Evolutionary conservation across 805 yeast genomes (phyloP).

Genomic region (Candida silvicultrix): DNA sequence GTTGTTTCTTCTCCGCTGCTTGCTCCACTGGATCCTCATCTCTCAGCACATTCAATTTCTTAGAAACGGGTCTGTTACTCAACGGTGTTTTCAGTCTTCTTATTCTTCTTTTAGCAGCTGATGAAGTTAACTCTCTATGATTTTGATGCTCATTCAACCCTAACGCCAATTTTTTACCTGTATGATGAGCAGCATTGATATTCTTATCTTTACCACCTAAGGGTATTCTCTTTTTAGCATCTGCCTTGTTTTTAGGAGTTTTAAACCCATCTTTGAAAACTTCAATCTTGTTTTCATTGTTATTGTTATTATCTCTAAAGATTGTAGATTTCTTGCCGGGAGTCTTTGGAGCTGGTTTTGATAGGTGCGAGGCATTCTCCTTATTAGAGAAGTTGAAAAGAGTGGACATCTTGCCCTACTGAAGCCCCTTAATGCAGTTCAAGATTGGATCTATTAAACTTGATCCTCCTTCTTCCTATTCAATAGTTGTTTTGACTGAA

Average conservation of each 20-base stretch:
- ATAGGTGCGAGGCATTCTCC: constrained; percentile 7
- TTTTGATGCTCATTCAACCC: neutral
- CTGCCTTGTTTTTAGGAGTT: constrained; percentile 5
- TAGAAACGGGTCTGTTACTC: constrained; percentile 12
- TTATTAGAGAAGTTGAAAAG: constrained; percentile 9
- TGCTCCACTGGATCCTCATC: constrained; percentile 21
- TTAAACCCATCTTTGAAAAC: constrained; percentile 5
- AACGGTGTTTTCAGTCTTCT: constrained; percentile 15
- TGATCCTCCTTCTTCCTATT: too few species aligned
- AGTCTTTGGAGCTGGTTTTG: constrained; percentile 3
- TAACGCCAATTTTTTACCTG: neutral
- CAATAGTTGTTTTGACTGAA: too few species aligned
- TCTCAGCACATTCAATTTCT: constrained; percentile 26
- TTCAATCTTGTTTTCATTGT: neutral
- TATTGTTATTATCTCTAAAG: constrained; percentile 2
- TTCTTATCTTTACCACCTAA: constrained; percentile 23
- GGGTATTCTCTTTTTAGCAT: constrained; percentile 13
- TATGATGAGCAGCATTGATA: neutral
- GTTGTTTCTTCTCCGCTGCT: too few species aligned
- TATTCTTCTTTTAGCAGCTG: constrained; percentile 8
- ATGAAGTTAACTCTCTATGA: neutral
- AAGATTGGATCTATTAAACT: too few species aligned
- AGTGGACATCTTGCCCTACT: constrained; percentile 1
- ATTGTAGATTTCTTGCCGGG: constrained; percentile 3
- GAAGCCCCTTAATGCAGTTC: too few species aligned